Evolutionary conservation across 176 grass and related monocot species (phyloP), one percentile per base, ranked within the genome.

Genomic region (Chloris gayana): DNA sequence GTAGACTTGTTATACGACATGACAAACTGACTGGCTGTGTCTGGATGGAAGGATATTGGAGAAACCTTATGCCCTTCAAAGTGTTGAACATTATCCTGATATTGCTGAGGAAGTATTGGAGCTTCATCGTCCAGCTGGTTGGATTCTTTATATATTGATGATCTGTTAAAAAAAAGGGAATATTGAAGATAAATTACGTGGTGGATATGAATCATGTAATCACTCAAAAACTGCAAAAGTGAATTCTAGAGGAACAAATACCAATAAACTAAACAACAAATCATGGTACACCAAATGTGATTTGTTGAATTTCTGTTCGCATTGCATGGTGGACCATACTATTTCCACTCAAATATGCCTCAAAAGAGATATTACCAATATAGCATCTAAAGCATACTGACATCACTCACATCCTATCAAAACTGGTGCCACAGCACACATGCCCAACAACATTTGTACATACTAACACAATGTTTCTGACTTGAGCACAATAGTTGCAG

Each of bases 1-100:
- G 57, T 64, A 26, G 62, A 79, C 69, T 93, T 93, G 75, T 73
- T 88, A 87, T 95, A 89, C 70, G 84, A 88, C 80, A 89, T 81
- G 51, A 88, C 85, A 30, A 86, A 91, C 49, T 39, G 80, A 84
- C 70, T 82, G 37, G 86, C 84, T 41, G 77, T 88, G 21, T 85
- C 79, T 14, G 65, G 83, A 88, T 34, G 69, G 59, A 87, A 87
- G 82, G 80, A 80, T 5, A 85, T 75, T 19, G 81, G 73, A 77
- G 86, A 91, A 34, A 84, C 79, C 35, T 76, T 51, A 58, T 85
- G 79, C 25, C 70, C 85, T 71, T 90, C 79, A 29, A 79, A 80
- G 64, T 81, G 88, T 66, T 84, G 75, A 24, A 59, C 32, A 73
- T 11, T 18, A 72, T 81, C 83, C 74, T 72, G 73, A 69, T 82